Evolutionary conservation across 2,329 filamentous ascomycete genomes (phyloP), one percentile per base, ranked within the genome.

Genomic region (Aspergillus aculeatinus): DNA sequence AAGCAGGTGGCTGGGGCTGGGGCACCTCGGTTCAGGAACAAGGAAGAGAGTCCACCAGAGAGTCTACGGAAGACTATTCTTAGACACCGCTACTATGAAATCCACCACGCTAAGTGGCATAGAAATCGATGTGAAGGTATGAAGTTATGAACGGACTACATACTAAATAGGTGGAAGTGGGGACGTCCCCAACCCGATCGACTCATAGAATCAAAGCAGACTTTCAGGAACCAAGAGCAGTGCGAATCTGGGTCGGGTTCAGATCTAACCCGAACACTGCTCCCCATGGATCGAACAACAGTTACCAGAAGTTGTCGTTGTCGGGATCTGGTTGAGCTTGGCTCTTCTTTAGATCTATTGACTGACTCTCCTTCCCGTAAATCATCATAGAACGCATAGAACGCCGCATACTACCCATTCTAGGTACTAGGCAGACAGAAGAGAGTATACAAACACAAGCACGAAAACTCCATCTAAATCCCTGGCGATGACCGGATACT

Each of bases 1-100:
- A 55, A 29, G 42, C 39, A 48, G 52, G 29, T 35, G 52, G 42
- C 52, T 55, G 52, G 48, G 31, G 48, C 51, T 44, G 33, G 49
- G 47, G 49, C 16, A 35, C 21, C 9, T 31, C 19, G 33, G 19
- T 31, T 19, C 44, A 21, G 54, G 27, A 49, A 19, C 19, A 49
- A 50, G 33, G 31, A 39, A 42, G n/a, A 10, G 25, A n/a, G 33
- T 11, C 42, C 19, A 54, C 14, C 7, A 31, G 14, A 19, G 35
- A 19, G 12, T 33, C 19, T 9, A 29, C 7, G 7, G 27, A 29
- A 10, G 7, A 29, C 39, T 44, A 44, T 44, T n/a, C 5, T 44
- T 44, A 44, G 39, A 44, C 39, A 44, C 39, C 39, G 39, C 39
- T 44, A 44, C 39, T 19, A n/a, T 19, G 39, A 44, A 6, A 19